Base-by-base conservation (phyloP, 345 rosid species). In the Eucalyptus fibrosa region DNA sequence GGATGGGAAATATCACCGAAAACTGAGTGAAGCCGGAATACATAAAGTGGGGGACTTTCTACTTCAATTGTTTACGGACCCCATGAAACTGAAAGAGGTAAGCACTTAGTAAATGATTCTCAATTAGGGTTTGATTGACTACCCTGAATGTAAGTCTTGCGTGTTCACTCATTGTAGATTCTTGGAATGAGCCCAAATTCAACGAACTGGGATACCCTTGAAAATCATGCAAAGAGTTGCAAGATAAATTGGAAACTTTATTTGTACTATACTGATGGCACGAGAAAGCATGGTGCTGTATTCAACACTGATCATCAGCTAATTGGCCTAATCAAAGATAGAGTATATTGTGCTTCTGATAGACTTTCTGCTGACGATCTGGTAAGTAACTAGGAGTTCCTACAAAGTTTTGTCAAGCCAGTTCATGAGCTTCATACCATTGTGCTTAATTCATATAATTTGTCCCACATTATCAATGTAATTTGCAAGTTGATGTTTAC, bases 1-100 rank as follows among this genome's bases (percentile, higher is more conserved):
- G 88, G 99, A 94, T 86, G 99, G 99, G 14, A 92, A 95, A 14
- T 95, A 95, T 87, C 97, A 94, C 91, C 95, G 93, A 95, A 96
- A 95, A 92, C 94, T 96, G 87, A 96, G 89, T 86, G 94, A 93
- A 93, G 96, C 94, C 59, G 97, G 98, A 56, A 93, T 96, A 42
- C 89, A n/a, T 86, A 94, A 93, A 5, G 98, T 97, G 88, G 97
- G 95, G 94, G 96, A 97, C 88, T 94, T 97, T 88, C 89, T 96
- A 28, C 93, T 95, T 17, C 95, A 95, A 86, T 93, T 94, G 89
- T 97, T 94, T 45, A 93, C 92, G 34, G 98, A 97, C 89, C 89
- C 95, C 21, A 97, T 94, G 92, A 94, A 28, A 50, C 26, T 89
- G 42, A 65, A 37, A 37, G 50, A 60, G 37, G 88, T 86, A 65